Conservation (phyloP, 202 grass and related monocot species). For the Elaeis oleifera region DNA sequence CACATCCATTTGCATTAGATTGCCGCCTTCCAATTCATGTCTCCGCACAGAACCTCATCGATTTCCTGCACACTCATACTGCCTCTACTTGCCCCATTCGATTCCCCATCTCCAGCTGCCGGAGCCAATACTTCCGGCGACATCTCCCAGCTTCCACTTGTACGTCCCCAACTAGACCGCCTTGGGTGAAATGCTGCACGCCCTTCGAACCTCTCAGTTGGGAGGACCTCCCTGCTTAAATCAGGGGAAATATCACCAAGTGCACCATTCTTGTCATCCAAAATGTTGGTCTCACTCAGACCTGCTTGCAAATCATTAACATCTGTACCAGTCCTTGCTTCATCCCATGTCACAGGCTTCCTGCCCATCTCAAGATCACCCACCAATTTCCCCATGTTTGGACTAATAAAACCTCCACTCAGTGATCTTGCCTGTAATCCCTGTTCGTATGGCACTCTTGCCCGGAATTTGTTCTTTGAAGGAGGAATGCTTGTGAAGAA, state of each 20-base stretch:
- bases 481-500: slow-evolving; percentile 65
- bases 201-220: slow-evolving; percentile 39
- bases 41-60: neutral
- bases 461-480: slow-evolving; percentile 91
- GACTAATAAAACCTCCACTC: slow-evolving; percentile 72
- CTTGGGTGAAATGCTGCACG: slow-evolving; percentile 44
- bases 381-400: slow-evolving; percentile 81
- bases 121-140: slow-evolving; percentile 36
- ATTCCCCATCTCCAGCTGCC: slow-evolving; percentile 30
- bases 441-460: slow-evolving; percentile 47
- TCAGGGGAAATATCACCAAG: slow-evolving; percentile 56
- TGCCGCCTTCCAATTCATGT: neutral
- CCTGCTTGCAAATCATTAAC: slow-evolving; percentile 67
- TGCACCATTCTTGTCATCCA: slow-evolving; percentile 73
- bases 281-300: slow-evolving; percentile 27
- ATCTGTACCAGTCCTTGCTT: slow-evolving; percentile 59
- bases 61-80: slow-evolving; percentile 14
- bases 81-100: slow-evolving; percentile 35
- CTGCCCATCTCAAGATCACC: slow-evolving; percentile 76
- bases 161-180: slow-evolving; percentile 61
- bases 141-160: slow-evolving; percentile 42
- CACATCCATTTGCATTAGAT: too few relatives aligned
- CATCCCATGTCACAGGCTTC: slow-evolving; percentile 84
- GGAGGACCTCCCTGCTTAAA: slow-evolving; percentile 48
- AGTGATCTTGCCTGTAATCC: slow-evolving; percentile 34